These are phyloP conservation scores for Neonectria magnoliae DNA, from an alignment of 2,329 filamentous ascomycete genomes.

Conservation along the genomic window DNA sequence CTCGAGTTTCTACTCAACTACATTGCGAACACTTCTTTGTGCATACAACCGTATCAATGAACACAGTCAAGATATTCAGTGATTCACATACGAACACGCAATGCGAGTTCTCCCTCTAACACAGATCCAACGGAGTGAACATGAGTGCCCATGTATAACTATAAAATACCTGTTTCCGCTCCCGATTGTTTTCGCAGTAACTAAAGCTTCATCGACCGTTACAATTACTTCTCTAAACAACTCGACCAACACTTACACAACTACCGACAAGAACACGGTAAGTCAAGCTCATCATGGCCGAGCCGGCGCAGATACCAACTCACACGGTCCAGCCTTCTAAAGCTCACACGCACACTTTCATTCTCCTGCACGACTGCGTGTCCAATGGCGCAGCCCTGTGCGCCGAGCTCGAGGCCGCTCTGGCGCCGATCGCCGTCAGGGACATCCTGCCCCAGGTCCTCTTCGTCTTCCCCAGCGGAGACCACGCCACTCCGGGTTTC, in stretches of 20 bases:
- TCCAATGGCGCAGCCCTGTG: neutral
- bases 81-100: neutral
- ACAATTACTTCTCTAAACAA: neutral
- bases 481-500: neutral
- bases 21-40: neutral
- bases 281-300: neutral
- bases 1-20: neutral
- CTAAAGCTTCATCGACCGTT: neutral
- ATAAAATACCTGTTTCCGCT: neutral
- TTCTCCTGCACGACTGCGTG: slow-evolving; percentile 18
- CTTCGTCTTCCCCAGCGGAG: slow-evolving; percentile 15
- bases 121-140: neutral
- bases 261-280: neutral
- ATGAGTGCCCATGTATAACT: neutral
- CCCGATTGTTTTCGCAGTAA: neutral
- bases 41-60: neutral
- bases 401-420: neutral
- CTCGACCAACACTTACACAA: neutral
- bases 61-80: neutral
- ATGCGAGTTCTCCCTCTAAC: neutral
- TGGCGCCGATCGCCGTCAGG: neutral
- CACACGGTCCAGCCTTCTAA: neutral
- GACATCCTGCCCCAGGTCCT: neutral
- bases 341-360: slow-evolving; percentile 8
- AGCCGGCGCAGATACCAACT: neutral